Base-by-base conservation (phyloP, 345 rosid species). In the Trapa incisa region DNA sequence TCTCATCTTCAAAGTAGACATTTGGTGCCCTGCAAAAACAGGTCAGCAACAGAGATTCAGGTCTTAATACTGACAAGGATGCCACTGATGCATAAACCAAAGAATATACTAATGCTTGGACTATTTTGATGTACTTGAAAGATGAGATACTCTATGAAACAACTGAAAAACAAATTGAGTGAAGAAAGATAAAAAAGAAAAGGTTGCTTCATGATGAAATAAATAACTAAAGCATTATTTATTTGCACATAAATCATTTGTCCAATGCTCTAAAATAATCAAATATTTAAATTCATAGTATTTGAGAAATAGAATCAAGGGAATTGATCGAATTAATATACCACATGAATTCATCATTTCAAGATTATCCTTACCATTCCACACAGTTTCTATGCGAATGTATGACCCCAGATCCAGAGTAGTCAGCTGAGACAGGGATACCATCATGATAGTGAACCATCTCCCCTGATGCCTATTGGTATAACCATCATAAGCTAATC, bases 381-480 rank as follows among this genome's bases (percentile, higher is more conserved):
- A 84, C 79, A 73, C 99, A 94, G 72, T 82, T 87, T 79, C 75
- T 87, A 79, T 89, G 96, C 32, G 83, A 80, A 76, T 94, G 91
- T 76, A 86, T 76, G 71, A 82, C 73, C 84, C 80, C 80, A 69
- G 75, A 80, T 71, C 89, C 84, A 71, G 56, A 65, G 66, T 79
- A 71, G 76, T 82, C 87, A 65, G 79, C 82, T 75, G 87, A 78
- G 50, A 91, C 89, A 65, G 86, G 77, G 70, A 74, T 78, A 56
- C 97, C 97, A 74, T 80, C 75, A 71, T 54, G 70, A 80, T 85
- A 94, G 79, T 84, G 86, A 61, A 81, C 72, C 86, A 94, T 91
- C 86, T 94, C 87, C 72, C 96, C 96, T 35, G 95, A 83, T 73
- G 73, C 88, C 96, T 94, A 84, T 66, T 56, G 67, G 62, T 74